Base-by-base conservation (phyloP, 306 rosid genomes). In the Fagus crenata region DNA sequence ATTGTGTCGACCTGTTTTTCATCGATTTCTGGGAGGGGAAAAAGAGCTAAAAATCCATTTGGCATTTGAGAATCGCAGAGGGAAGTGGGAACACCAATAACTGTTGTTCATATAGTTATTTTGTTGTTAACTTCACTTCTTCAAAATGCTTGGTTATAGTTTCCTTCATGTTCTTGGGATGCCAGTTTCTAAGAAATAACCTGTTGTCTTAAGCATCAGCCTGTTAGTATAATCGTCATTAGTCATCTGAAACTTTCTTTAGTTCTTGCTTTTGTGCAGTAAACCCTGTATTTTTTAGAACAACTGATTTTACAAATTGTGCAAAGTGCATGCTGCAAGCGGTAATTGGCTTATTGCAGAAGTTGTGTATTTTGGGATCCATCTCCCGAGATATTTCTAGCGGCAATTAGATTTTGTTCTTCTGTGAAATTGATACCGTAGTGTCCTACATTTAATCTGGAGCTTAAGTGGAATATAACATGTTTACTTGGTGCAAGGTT, bases 351-450 rank as follows among this genome's bases (percentile, higher is more conserved):
- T 43, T 43, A 43, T 43, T 43, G 9, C 51, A 43, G 9, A 43
- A 43, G 51, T 43, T 43, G 14, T 9, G 51, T 43, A 43, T 43
- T 43, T 43, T 43, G 60, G 14, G 28, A 54, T 53, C 37, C n/a
- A 72, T 72, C 33, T 18, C 5, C 11, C 12, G 13, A 37, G 40
- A 73, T 18, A 40, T 17, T 28, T 13, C 53, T 28, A 8, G 1
- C 12, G 22, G 56, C 12, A 6, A 28, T 13, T 53, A 71, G 5
- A n/a, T 14, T 68, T 36, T 2, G 2, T 40, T 43, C 51, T 67
- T 59, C 55, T 39, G 15, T 17, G 61, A 75, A 81, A 53, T n/a
- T 40, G n/a, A 43, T 12, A 60, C 54, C 32, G 54, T 43, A 53
- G 36, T 14, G 31, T 41, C 72, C 53, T 69, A 22, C 9, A 7